Base-by-base conservation (phyloP, 306 rosid genomes). In the Vigna radiata region DNA sequence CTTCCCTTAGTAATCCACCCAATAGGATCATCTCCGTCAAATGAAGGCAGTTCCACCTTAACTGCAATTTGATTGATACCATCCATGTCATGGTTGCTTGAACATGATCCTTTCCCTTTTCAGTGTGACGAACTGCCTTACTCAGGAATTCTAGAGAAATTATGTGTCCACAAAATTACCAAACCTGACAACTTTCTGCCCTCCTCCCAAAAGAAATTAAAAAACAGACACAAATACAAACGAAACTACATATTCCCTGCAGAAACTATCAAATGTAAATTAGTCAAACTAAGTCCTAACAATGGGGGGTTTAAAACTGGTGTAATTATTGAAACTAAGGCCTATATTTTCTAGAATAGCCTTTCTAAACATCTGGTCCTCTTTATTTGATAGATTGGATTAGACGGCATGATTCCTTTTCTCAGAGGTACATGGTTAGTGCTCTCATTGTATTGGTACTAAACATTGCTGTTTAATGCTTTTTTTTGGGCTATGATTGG, bases 341-440 rank as follows among this genome's bases (percentile, higher is more conserved):
- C 58, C 58, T 52, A 50, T 50, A 50, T 50, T 50, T 50, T 8
- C 11, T 50, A 16, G 21, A 47, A 47, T 14, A 47, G 21, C 21
- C 55, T 16, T 49, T 49, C 18, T 19, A 16, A n/a, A 49, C 16
- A 49, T 16, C n/a, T 50, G 56, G 10, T 50, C 23, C 23, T n/a
- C 23, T n/a, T 50, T 39, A 43, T 60, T 39, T 59, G 82, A 84
- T 64, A 2, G 49, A 14, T 55, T 81, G 33, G 72, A 59, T 63
- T 58, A 8, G 39, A 29, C 46, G 73, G 47, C 56, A 41, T 27
- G 53, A 18, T n/a, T 21, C 49, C 55, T 59, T 33, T 17, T 72
- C 64, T 48, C 9, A 19, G 70, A 53, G 75, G 55, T 14, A 41
- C 17, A 8, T 49, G 7, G 50, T 43, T 6, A 46, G 72, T 64